Conservation (phyloP, 805 yeast genomes). For the Saturnispora quitensis region DNA sequence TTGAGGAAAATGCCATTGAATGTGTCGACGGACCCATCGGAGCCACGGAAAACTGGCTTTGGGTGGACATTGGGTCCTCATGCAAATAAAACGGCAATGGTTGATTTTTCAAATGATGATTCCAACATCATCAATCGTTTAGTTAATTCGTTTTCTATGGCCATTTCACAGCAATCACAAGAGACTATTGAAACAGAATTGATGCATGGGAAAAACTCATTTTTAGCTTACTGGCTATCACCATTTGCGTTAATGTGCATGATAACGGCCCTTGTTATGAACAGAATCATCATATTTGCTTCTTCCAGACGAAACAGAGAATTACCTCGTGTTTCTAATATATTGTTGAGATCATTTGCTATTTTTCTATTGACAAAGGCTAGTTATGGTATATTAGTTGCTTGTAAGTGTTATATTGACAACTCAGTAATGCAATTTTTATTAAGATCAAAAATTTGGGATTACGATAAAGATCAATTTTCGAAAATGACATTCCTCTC, state of each 20-base stretch:
- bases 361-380: conserved; percentile 28
- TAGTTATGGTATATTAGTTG: conserved; percentile 28
- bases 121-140: conserved; percentile 19
- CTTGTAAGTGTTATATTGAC: conserved; percentile 10
- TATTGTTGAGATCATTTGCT: conserved; percentile 32
- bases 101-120: conserved; percentile 11
- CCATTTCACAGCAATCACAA: conserved; percentile 28
- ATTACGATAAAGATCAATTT: conserved; percentile 19
- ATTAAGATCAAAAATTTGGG: conserved; percentile 15
- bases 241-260: conserved; percentile 46
- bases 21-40: not conserved
- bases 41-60: not conserved
- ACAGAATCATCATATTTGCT: conserved; percentile 52
- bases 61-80: conserved; percentile 1
- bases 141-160: conserved; percentile 24
- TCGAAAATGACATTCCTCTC: conserved; percentile 21
- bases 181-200: conserved; percentile 21
- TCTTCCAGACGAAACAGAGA: conserved; percentile 35
- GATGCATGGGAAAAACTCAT: conserved; percentile 26
- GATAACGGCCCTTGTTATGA: conserved; percentile 47
- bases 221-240: conserved; percentile 41
- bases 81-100: not conserved
- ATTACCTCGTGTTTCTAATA: conserved; percentile 24
- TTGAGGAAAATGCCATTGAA: not conserved
- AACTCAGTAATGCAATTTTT: conserved; percentile 5